A percentile compares a stretch with the other conserved stretches of the same genome.
Conservation (phyloP, 257 asterid genomes). For the Capsicum pubescens region DNA sequence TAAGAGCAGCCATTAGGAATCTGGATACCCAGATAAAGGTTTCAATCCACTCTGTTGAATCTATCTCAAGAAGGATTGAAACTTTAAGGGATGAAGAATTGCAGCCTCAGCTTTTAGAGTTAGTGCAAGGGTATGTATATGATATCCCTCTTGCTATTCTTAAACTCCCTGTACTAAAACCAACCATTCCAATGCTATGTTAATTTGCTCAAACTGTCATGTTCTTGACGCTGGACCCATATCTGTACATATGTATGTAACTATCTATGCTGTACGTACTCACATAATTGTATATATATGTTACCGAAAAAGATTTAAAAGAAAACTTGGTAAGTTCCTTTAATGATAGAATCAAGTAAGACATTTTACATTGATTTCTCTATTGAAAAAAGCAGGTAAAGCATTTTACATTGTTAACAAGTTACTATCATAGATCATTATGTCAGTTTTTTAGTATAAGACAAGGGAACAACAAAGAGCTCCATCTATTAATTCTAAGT, state of each 20-base stretch:
- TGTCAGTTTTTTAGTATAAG: neutral
- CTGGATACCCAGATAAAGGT: slow-evolving; percentile 87
- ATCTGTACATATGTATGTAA: neutral
- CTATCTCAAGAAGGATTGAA: slow-evolving; percentile 88
- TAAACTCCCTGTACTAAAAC: neutral
- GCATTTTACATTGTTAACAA: slow-evolving; percentile 4
- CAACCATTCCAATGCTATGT: slow-evolving; percentile 23
- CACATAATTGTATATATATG: neutral
- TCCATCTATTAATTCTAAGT: neutral
- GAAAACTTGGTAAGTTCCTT: neutral
- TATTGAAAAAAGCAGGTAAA: neutral
- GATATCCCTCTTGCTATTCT: neutral
- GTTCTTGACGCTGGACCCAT: neutral
- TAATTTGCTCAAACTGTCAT: slow-evolving; percentile 13
- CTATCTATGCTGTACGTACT: neutral
- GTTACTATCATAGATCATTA: neutral
- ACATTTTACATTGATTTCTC: neutral
- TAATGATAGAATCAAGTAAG: neutral
- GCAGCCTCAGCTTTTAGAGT: slow-evolving; percentile 82
- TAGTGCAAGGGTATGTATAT: slow-evolving; percentile 74
- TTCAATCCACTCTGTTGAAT: slow-evolving; percentile 90
- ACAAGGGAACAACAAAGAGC: neutral
- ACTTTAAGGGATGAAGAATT: slow-evolving; percentile 85
- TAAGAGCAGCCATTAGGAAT: slow-evolving; percentile 70
- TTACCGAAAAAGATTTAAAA: neutral